Evolutionary conservation across 2,329 filamentous ascomycete species (phyloP).

Genomic region (Sphaerostilbella broomeana): DNA sequence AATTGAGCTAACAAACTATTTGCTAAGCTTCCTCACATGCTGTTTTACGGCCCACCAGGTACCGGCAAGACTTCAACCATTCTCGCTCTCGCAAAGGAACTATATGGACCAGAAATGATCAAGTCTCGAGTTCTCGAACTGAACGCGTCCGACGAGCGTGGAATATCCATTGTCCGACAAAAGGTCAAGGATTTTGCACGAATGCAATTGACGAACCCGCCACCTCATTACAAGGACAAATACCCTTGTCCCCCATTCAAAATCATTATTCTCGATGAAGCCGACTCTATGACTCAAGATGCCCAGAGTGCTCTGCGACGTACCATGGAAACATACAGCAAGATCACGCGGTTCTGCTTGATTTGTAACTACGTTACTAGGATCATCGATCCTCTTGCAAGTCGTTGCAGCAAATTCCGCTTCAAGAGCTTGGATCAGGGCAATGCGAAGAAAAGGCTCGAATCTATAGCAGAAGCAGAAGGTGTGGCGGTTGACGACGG

Average conservation of each 20-base stretch:
- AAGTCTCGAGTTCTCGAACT: slow-evolving; percentile 94
- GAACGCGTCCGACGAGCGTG: slow-evolving; percentile 97
- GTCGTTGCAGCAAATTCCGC: slow-evolving; percentile 89
- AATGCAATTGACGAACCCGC: slow-evolving; percentile 82
- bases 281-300: slow-evolving; percentile 98
- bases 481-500: slow-evolving; percentile 69
- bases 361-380: slow-evolving; percentile 98
- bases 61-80: slow-evolving; percentile 98
- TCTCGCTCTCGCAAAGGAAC: slow-evolving; percentile 91
- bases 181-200: slow-evolving; percentile 98
- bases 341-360: slow-evolving; percentile 93
- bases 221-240: slow-evolving; percentile 57
- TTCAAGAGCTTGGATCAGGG: slow-evolving; percentile 93
- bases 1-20: slow-evolving; percentile 4
- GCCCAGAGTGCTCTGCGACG: slow-evolving; percentile 86
- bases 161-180: slow-evolving; percentile 92
- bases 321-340: slow-evolving; percentile 97
- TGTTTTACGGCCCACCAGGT: slow-evolving; percentile 96
- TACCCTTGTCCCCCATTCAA: slow-evolving; percentile 98
- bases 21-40: slow-evolving; percentile 79
- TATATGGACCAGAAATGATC: slow-evolving; percentile 92
- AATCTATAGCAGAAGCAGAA: slow-evolving; percentile 76
- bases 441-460: slow-evolving; percentile 71
- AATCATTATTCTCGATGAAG: slow-evolving; percentile 97
- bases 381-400: slow-evolving; percentile 94